Conservation (phyloP, 83 land plant genomes). For the Diphasiastrum complanatum region DNA sequence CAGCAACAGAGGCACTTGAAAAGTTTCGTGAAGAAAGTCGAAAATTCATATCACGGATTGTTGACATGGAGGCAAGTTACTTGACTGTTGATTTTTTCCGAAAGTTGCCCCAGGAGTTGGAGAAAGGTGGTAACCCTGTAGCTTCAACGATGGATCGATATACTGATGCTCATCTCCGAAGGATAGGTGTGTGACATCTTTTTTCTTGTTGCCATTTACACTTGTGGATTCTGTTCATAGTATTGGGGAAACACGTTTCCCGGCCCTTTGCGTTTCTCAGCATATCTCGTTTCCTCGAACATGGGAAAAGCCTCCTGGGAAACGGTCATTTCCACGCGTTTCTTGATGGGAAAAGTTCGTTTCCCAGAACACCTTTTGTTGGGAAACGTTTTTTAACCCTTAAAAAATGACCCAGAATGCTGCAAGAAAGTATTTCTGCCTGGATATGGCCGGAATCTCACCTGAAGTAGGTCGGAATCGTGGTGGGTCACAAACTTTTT, state of each 20-base stretch:
- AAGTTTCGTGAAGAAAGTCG: constrained; percentile 70
- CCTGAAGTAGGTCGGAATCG: too few relatives aligned
- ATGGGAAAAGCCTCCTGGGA: too few relatives aligned
- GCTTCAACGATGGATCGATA: constrained; percentile 53
- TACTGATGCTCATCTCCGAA: constrained; percentile 59
- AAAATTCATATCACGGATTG: constrained; percentile 59
- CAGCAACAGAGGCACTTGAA: constrained; percentile 68
- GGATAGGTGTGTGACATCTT: constrained; percentile 42
- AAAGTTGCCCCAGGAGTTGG: constrained; percentile 75
- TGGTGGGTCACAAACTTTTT: too few relatives aligned
- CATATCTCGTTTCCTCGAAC: too few relatives aligned
- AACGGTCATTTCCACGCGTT: too few relatives aligned
- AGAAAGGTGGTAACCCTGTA: constrained; percentile 44
- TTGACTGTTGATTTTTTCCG: constrained; percentile 85
- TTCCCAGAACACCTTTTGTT: too few relatives aligned
- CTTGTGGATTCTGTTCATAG: neutral
- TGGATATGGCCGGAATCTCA: too few relatives aligned
- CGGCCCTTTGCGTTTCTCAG: neutral
- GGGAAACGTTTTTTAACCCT: too few relatives aligned
- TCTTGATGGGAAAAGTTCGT: too few relatives aligned
- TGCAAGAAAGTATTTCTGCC: too few relatives aligned
- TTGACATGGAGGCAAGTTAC: constrained; percentile 89
- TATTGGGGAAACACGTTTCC: neutral
- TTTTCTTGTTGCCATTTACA: neutral
- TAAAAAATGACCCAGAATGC: too few relatives aligned